Conservation (phyloP, 768 basidiomycete species). For the Naganishia vishniacii region DNA sequence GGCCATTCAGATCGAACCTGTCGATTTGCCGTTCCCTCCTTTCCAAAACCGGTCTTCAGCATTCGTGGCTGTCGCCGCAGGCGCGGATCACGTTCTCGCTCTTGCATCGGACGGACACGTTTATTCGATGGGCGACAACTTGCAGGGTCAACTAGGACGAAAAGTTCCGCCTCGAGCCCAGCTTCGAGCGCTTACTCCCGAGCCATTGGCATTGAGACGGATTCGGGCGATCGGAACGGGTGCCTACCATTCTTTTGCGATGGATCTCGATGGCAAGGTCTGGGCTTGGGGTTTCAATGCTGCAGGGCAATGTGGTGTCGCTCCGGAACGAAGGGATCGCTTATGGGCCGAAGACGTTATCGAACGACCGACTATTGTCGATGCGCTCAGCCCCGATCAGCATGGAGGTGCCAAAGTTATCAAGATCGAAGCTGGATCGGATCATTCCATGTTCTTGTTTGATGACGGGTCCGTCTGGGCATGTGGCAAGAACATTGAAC, state of each 20-base stretch:
- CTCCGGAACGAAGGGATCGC: constrained; percentile 35
- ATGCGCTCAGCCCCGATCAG: constrained; percentile 41
- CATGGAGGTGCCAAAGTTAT: constrained; percentile 50
- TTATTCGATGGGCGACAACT: constrained; percentile 83
- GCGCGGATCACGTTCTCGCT: constrained; percentile 82
- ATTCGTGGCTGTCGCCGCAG: constrained; percentile 69
- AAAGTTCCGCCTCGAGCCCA: constrained; percentile 81
- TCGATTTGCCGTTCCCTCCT: constrained; percentile 48
- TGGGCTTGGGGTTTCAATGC: constrained; percentile 96
- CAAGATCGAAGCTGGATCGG: constrained; percentile 65
- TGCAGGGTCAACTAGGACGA: constrained; percentile 84
- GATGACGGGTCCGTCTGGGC: constrained; percentile 75
- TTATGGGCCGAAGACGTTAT: constrained; percentile 47
- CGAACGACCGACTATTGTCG: constrained; percentile 43
- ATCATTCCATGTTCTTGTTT: constrained; percentile 86
- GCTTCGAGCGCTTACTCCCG: constrained; percentile 81
- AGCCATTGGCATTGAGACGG: constrained; percentile 73
- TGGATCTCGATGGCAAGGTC: constrained; percentile 72
- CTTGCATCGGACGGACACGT: constrained; percentile 81
- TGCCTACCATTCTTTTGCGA: constrained; percentile 80
- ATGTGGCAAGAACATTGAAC: constrained; percentile 75
- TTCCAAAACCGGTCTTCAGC: constrained; percentile 47
- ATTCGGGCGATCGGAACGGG: constrained; percentile 73
- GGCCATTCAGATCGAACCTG: constrained; percentile 38
- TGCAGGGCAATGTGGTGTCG: constrained; percentile 63